Evolutionary conservation across 257 asterid species (phyloP).

Genomic region (Solanum virginianum): DNA sequence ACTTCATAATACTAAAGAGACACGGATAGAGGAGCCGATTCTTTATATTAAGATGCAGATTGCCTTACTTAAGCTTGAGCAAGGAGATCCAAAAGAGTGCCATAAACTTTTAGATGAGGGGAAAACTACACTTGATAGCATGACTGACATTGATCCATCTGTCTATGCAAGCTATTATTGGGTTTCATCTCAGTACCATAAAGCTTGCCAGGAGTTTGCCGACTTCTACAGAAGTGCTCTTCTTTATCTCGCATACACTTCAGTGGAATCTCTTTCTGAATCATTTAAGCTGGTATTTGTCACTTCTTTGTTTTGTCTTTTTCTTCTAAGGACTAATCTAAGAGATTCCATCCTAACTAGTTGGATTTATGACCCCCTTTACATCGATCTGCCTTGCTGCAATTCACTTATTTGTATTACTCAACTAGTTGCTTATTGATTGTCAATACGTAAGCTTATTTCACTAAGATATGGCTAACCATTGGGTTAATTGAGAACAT

Average conservation of each 20-base stretch:
- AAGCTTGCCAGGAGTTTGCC: slow-evolving; percentile 80
- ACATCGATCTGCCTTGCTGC: not conserved
- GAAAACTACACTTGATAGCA: slow-evolving; percentile 82
- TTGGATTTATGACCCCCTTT: not conserved
- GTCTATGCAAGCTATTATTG: slow-evolving; percentile 92
- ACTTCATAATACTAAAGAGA: slow-evolving; percentile 69
- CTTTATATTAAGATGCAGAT: slow-evolving; percentile 87
- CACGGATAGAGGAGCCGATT: slow-evolving; percentile 82
- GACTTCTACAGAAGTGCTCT: slow-evolving; percentile 94
- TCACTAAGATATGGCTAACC: not conserved
- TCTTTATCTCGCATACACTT: slow-evolving; percentile 85
- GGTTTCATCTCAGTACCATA: slow-evolving; percentile 85
- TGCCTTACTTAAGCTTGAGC: slow-evolving; percentile 68
- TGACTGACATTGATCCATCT: slow-evolving; percentile 98
- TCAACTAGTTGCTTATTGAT: not conserved
- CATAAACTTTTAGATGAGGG: slow-evolving; percentile 81
- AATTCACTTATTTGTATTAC: not conserved
- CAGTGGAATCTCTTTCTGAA: slow-evolving; percentile 82
- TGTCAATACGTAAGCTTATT: not conserved
- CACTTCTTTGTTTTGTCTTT: not conserved
- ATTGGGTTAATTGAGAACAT: not conserved
- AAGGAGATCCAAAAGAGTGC: slow-evolving; percentile 77
- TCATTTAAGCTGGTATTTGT: slow-evolving; percentile 70
- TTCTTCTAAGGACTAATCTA: not conserved
- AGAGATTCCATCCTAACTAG: not conserved